Evolutionary conservation across 345 rosid species (phyloP), one percentile per base, ranked within the genome.

Genomic region (Populus deltoides): DNA sequence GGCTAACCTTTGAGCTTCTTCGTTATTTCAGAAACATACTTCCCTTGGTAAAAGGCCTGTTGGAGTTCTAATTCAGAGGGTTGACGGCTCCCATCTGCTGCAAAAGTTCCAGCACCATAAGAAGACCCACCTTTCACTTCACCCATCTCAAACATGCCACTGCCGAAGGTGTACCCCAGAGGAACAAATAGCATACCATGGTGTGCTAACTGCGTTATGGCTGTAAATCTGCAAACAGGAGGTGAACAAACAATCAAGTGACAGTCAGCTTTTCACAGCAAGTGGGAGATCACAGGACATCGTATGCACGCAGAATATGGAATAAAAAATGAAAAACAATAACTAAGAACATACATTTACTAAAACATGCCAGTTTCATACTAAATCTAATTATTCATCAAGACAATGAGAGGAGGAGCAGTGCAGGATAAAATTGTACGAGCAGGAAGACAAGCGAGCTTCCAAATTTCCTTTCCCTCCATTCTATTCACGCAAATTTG

Each of bases 161-260:
- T 81, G 31, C 97, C 99, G 41, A 92, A 92, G 3, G 97, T 95
- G 86, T 92, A 95, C 3, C 99, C 98, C 6, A 91, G 79, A 4
- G 99, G 99, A 59, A 95, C 97, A 86, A 85, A 93, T 70, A 95
- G 80, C 97, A 93, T 93, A 6, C 98, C 98, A 22, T 96, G 98
- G 74, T 96, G 94, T 22, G 97, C 90, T 80, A 96, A 78, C 77
- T 90, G 94, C 36, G 99, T 96, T 78, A 93, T 75, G 12, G 97
- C 94, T 9, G 99, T 96, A 79, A 89, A 83, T 75, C 98, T 96
- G 87, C 85, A 82, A 29, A 33, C 22, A 47, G 65, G 16, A 53
- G 68, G 59, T n/a, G 10, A 39, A 15, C 5, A 18, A 70, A 3
- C 39, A n/a, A 20, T 18, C 24, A 70, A 12, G 36, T 29, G 55